Evolutionary conservation across 192 early-diverging fungal species (phyloP), one percentile per base, ranked within the genome.

Genomic region (Helicostylum pulchrum): DNA sequence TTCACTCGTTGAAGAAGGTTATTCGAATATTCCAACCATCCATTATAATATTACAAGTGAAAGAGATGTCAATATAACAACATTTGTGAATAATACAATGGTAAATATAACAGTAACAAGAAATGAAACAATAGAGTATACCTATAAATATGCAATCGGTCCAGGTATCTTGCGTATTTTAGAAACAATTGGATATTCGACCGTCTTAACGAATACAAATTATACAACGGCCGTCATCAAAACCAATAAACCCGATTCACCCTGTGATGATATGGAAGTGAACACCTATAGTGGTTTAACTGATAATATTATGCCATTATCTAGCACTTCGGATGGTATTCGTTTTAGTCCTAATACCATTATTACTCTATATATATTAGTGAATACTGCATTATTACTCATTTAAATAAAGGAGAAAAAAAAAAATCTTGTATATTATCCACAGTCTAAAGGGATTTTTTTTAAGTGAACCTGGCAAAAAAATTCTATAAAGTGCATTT

Each of bases 161-260:
- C 74, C 74, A 6, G 74, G 67, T 20, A 71, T 75, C 10, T 44
- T 75, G 39, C 49, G 67, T 21, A 67, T 75, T 9, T 48, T 75
- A 12, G 68, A 75, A 19, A 34, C 65, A 11, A 71, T 75, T 48
- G 74, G 74, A 3, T 75, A 75, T 47, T 70, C 64, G 2, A 70
- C 74, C 2, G 51, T 67, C 9, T 46, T 67, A 4, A 73, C 62
- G 0, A 57, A 58, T 34, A 63, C 60, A 4, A 67, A 52, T 10
- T 73, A 73, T 45, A 62, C 53, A 26, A 57, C 54, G 4, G 46
- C 42, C 9, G 34, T 46, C 10, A 31, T 19, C 14, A 36, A 32
- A 45, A 55, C 61, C 2, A 30, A 44, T 7, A 61, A 62, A 43
- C 46, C 55, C 8, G 45, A 45, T 30, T 58, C 61, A 3, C 8